Percentiles rank a stretch among this genome's conserved stretches.
Evolutionary conservation across 2,329 filamentous ascomycete species (phyloP).

Genomic region (Conoideocrella luteorostrata): DNA sequence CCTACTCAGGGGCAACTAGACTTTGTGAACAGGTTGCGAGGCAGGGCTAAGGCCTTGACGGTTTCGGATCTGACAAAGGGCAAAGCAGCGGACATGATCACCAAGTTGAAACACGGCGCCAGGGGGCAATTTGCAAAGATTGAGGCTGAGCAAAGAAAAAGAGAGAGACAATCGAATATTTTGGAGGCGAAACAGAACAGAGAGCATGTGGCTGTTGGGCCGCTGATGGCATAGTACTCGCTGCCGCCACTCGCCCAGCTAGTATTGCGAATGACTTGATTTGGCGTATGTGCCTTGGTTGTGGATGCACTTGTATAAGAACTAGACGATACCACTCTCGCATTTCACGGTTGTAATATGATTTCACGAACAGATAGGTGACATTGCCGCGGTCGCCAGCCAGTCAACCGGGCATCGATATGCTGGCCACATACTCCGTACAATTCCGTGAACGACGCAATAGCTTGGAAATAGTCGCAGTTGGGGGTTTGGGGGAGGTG

Average conservation of each 20-base stretch:
- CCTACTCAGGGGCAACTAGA: conserved; percentile 61
- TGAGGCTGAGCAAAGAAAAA: conserved; percentile 46
- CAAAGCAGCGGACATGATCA: conserved; percentile 83
- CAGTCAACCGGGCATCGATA: no score
- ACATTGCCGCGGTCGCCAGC: no score
- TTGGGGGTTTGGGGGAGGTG: no score
- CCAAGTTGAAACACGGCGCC: conserved; percentile 80
- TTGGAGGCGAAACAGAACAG: conserved; percentile 35
- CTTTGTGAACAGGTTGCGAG: conserved; percentile 62
- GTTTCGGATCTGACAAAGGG: conserved; percentile 64
- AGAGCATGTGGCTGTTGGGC: conserved; percentile 52
- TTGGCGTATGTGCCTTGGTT: neutral
- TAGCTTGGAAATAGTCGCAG: no score
- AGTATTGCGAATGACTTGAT: neutral
- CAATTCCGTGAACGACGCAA: no score
- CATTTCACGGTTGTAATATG: no score
- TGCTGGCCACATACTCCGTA: no score
- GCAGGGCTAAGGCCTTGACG: conserved; percentile 45
- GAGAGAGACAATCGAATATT: conserved; percentile 29
- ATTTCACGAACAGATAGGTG: neutral
- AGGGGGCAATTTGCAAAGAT: conserved; percentile 53
- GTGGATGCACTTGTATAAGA: no score
- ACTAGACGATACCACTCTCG: no score
- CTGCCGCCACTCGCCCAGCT: neutral
- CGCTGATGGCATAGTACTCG: conserved; percentile 28